Conservation (phyloP, 129 eudicot genomes). For the Sambucus nigra region DNA sequence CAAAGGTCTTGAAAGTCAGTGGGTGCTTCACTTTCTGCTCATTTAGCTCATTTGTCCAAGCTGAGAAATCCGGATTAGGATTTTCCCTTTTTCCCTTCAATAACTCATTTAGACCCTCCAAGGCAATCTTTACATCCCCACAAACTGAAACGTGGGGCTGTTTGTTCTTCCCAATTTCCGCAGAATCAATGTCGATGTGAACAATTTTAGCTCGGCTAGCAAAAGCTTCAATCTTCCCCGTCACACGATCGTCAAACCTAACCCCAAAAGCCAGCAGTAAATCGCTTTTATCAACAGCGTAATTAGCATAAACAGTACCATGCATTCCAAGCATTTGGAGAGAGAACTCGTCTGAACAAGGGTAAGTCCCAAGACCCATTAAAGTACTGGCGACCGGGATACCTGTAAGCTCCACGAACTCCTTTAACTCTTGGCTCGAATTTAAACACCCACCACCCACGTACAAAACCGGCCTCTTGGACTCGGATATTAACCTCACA, state of each 20-base stretch:
- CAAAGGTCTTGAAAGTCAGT: conserved; percentile 55
- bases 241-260: conserved; percentile 83
- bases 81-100: conserved; percentile 27
- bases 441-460: conserved; percentile 67
- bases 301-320: conserved; percentile 83
- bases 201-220: conserved; percentile 80
- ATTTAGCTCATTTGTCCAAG: conserved; percentile 51
- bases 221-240: conserved; percentile 84
- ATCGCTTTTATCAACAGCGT: conserved; percentile 72
- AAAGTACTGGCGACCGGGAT: conserved; percentile 78
- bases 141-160: conserved; percentile 74
- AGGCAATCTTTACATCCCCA: conserved; percentile 57
- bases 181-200: conserved; percentile 58
- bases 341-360: conserved; percentile 47
- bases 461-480: conserved; percentile 63
- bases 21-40: conserved; percentile 46
- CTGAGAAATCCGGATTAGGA: conserved; percentile 34
- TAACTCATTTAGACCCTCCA: conserved; percentile 47
- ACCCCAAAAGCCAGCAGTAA: conserved; percentile 53
- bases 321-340: conserved; percentile 83
- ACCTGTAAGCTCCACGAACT: conserved; percentile 64
- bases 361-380: conserved; percentile 71
- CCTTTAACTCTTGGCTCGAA: conserved; percentile 53
- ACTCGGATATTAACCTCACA: conserved; percentile 46
- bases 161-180: conserved; percentile 74